Conservation (phyloP, 1,139 yeast species). For the Candida sp. region DNA sequence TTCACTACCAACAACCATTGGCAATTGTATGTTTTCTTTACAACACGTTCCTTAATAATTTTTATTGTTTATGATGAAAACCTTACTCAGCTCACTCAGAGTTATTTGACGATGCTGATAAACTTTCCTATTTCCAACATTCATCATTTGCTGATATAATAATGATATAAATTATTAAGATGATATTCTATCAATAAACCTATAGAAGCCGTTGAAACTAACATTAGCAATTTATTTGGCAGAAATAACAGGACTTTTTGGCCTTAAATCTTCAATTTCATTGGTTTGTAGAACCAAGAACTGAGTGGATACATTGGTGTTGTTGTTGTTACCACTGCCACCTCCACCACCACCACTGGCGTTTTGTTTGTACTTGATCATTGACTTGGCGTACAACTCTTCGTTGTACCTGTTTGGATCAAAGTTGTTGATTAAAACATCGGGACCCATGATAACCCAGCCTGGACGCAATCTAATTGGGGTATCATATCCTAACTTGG, state of each 20-base stretch:
- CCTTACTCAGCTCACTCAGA: conserved; percentile 62
- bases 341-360: conserved; percentile 10
- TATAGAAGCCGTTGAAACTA: not conserved
- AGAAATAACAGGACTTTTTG: conserved; percentile 65
- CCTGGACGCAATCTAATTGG: conserved; percentile 82
- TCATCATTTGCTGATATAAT: conserved; percentile 31
- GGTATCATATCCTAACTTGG: conserved; percentile 59
- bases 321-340: not conserved
- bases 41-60: not conserved
- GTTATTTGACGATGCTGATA: conserved; percentile 53
- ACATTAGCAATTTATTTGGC: conserved; percentile 6
- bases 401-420: conserved; percentile 34
- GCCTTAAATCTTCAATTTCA: conserved; percentile 82
- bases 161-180: not conserved
- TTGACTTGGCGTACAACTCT: conserved; percentile 37
- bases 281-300: conserved; percentile 61
- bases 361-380: conserved; percentile 29
- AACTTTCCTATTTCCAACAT: conserved; percentile 47
- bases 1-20: not conserved
- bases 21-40: not conserved
- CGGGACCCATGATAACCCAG: conserved; percentile 93
- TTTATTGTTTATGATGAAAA: conserved; percentile 41
- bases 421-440: conserved; percentile 75
- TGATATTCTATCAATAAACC: not conserved
- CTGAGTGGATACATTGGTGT: conserved; percentile 29